Conservation (phyloP, 2,329 filamentous ascomycete species). For the Verticillium dahliae region DNA sequence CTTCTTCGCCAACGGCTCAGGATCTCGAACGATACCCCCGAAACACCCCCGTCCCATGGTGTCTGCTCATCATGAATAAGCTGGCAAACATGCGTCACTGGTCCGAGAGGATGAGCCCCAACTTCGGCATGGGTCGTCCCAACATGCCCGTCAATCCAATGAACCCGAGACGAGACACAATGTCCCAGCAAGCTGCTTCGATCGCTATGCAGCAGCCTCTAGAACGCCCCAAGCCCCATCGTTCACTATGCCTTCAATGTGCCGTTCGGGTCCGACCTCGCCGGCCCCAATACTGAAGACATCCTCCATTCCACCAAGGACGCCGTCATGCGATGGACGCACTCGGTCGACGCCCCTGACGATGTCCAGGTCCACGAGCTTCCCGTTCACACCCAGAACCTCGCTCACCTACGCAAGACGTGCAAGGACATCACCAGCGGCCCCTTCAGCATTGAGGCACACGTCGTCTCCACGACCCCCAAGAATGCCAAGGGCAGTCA, state of each 20-base stretch:
- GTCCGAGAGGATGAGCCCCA: slow-evolving; percentile 63
- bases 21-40: not conserved
- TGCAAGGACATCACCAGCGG: slow-evolving; percentile 76
- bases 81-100: slow-evolving; percentile 67
- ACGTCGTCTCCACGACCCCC: slow-evolving; percentile 75
- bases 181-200: slow-evolving; percentile 43
- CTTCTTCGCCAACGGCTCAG: not conserved
- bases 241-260: slow-evolving; percentile 97
- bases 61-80: slow-evolving; percentile 56
- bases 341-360: slow-evolving; percentile 79
- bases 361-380: slow-evolving; percentile 80
- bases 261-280: slow-evolving; percentile 86
- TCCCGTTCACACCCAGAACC: slow-evolving; percentile 84
- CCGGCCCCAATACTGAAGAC: slow-evolving; percentile 89
- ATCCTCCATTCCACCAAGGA: slow-evolving; percentile 87
- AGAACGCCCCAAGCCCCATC: slow-evolving; percentile 53
- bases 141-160: slow-evolving; percentile 49
- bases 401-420: slow-evolving; percentile 69
- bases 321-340: slow-evolving; percentile 87
- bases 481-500: slow-evolving; percentile 60
- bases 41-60: not conserved
- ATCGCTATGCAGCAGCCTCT: slow-evolving; percentile 63
- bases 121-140: slow-evolving; percentile 57
- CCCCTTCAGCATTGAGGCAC: slow-evolving; percentile 69
- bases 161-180: slow-evolving; percentile 52